Evolutionary conservation across 2,329 filamentous ascomycete genomes (phyloP), one percentile per base, ranked within the genome.

Genomic region (Xylariaceae sp.): DNA sequence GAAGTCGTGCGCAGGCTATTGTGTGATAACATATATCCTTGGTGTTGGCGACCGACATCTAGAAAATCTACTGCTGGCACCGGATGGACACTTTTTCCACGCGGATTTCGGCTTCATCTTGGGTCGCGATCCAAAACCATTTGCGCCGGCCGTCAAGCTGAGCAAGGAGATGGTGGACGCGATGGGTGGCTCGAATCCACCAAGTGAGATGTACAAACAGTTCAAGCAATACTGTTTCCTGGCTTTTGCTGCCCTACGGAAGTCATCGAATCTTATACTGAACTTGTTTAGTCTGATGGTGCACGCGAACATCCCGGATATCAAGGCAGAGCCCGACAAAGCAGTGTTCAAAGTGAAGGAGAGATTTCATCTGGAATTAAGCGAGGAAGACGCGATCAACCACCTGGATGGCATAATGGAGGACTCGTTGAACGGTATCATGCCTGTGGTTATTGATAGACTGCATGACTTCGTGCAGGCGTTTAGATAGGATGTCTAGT

Each of bases 51-150:
- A 99, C 68, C 86, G 94, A 1, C 94, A 99, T 71, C 80, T 97
- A 2, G 94, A 99, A 69, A 99, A 99, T 64, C 82, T 99, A 1
- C 84, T 99, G 22, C 83, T 99, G 5, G 84, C 91, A 0, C 92
- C 94, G 1, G 88, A 92, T 60, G 94, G 85, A 0, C 90, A 95
- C 71, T 99, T 99, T 76, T 97, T 99, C 80, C 94, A 99, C 69
- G 92, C 93, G 31, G 94, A 99, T 70, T 99, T 99, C 64, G 94
- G 95, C 40, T 99, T 96, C 71, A 99, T 99, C 56, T 86, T 99
- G 1, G 94, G 94, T 16, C 89, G 94, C 39, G 94, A 99, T 62
- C 94, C 94, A 0, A 99, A 99, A 67, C 94, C 94, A 0, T 97
- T 99, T 66, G 93, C 94, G 0, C 94, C 94, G 0, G 85, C 93